phyloP scores from a whole-genome alignment of 108 stramenopile genomes.

The Aurantiochytrium sp. region DNA sequence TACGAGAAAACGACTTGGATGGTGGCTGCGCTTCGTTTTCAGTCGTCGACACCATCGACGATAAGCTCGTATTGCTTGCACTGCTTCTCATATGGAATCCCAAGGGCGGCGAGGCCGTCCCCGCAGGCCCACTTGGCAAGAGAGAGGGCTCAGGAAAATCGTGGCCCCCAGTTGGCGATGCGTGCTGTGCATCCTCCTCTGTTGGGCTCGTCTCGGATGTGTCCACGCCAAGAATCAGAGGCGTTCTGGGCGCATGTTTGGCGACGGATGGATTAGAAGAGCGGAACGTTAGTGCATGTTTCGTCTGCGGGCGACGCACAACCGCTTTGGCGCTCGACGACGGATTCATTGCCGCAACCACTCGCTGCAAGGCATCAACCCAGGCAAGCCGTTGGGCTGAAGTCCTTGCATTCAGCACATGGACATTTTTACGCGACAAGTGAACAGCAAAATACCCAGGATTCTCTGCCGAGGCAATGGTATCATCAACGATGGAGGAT shows the following conservation, averaged over 20 bases:
- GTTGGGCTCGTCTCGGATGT: too few relatives aligned
- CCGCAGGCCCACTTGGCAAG: too few relatives aligned
- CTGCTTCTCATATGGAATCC: too few relatives aligned
- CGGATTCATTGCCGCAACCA: neutral
- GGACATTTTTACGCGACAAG: neutral
- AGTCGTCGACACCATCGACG: too few relatives aligned
- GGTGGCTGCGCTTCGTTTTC: too few relatives aligned
- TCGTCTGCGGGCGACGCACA: neutral
- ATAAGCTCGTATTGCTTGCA: too few relatives aligned
- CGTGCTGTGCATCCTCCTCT: neutral
- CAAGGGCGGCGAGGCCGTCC: too few relatives aligned
- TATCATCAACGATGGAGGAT: neutral
- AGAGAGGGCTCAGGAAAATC: too few relatives aligned
- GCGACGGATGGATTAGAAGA: neutral
- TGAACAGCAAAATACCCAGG: neutral
- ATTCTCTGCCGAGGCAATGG: neutral
- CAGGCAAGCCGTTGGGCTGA: neutral
- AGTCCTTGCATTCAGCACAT: neutral
- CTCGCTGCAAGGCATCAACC: neutral
- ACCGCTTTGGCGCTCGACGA: neutral
- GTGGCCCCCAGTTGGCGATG: neutral
- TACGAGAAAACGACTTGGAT: too few relatives aligned
- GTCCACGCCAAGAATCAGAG: neutral
- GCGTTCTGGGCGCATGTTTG: neutral
- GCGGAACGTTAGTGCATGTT: neutral